phyloP scores from a whole-genome alignment of 768 basidiomycete species.

The Lentinula edodes region DNA sequence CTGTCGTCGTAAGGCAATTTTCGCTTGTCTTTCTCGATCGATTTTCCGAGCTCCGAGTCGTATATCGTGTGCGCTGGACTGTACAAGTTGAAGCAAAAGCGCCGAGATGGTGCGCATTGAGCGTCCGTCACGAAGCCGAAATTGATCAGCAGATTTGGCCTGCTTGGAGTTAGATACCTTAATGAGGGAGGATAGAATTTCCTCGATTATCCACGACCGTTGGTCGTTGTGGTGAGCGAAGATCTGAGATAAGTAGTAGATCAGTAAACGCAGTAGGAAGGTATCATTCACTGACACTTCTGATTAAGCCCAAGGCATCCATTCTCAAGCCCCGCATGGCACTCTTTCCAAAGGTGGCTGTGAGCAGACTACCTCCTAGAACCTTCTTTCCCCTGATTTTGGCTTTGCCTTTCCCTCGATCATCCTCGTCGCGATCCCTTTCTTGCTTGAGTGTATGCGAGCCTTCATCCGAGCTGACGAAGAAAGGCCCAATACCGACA shows the following conservation, averaged over 20 bases:
- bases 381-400: constrained; percentile 52
- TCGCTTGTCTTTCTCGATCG: constrained; percentile 56
- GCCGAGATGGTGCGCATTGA: constrained; percentile 94
- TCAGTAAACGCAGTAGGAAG: background rate
- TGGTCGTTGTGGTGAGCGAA: constrained; percentile 91
- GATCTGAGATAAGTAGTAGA: constrained; percentile 42
- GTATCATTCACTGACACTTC: constrained; percentile 55
- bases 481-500: constrained; percentile 91
- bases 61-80: constrained; percentile 90
- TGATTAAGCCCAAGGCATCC: constrained; percentile 77
- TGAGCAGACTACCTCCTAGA: constrained; percentile 38
- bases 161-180: constrained; percentile 85
- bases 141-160: constrained; percentile 65
- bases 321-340: constrained; percentile 79
- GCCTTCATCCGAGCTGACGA: constrained; percentile 64
- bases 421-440: constrained; percentile 42
- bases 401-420: constrained; percentile 33
- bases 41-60: constrained; percentile 60
- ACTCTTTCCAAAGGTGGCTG: constrained; percentile 66
- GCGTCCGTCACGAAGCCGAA: constrained; percentile 75
- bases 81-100: constrained; percentile 90
- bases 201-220: constrained; percentile 96
- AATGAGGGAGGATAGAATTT: constrained; percentile 85
- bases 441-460: constrained; percentile 51
- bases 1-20: constrained; percentile 54